These are phyloP conservation scores for Nepenthes alata DNA, from an alignment of 179 eudicot species.

Conservation along the genomic window DNA sequence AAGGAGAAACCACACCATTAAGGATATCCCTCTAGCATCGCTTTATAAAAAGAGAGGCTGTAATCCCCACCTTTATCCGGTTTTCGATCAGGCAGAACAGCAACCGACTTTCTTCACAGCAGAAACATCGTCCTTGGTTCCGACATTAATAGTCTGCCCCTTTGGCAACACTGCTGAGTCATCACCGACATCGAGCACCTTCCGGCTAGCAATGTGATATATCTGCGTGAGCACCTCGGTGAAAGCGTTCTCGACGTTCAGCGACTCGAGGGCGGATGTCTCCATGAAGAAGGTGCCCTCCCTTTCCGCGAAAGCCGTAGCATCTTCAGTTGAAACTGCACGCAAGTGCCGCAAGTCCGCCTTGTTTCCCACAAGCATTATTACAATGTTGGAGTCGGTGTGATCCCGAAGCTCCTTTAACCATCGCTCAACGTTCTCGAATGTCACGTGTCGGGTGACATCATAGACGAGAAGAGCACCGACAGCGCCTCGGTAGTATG, in stretches of 20 bases:
- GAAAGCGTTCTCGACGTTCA: conserved; percentile 24
- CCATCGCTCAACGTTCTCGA: conserved; percentile 25
- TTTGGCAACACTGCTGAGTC: conserved; percentile 22
- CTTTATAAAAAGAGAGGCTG: too few species aligned
- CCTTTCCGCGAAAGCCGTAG: conserved; percentile 24
- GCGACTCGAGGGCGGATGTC: conserved; percentile 26
- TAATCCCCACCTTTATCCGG: too few species aligned
- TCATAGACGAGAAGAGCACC: conserved; percentile 24
- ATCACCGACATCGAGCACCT: conserved; percentile 21
- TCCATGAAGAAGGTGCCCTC: conserved; percentile 25
- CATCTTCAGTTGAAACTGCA: conserved; percentile 23
- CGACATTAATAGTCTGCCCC: conserved; percentile 27
- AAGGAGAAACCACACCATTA: too few species aligned
- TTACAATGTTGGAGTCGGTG: conserved; percentile 17
- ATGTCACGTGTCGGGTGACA: conserved; percentile 23
- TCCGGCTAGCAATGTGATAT: conserved; percentile 24
- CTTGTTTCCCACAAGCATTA: conserved; percentile 27
- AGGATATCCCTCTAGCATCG: too few species aligned
- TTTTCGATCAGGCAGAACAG: conserved; percentile 15
- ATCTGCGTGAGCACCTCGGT: conserved; percentile 29
- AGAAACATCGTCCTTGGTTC: conserved; percentile 26
- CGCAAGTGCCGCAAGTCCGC: conserved; percentile 22
- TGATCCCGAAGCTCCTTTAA: conserved; percentile 23
- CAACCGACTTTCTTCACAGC: conserved; percentile 28
- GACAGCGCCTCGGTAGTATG: conserved; percentile 25